Evolutionary conservation across 2,329 filamentous ascomycete species (phyloP).

Genomic region (Zymoseptoria crescenta): DNA sequence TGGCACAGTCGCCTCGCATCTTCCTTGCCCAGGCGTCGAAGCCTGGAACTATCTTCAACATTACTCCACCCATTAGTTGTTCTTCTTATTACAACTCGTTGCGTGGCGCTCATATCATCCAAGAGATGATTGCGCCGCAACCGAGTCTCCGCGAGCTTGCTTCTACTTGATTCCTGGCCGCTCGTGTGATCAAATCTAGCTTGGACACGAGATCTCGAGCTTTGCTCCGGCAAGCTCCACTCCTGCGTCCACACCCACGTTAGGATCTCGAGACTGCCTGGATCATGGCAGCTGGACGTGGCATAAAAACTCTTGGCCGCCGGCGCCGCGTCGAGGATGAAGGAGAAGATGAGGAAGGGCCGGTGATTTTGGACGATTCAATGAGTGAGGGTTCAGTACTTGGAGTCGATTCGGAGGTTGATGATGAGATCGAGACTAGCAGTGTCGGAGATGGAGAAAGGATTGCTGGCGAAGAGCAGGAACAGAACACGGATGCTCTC

Average conservation of each 20-base stretch:
- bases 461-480: constrained; percentile 14
- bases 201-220: background rate
- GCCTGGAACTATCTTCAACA: background rate
- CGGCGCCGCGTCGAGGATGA: constrained; percentile 64
- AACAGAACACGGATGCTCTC: background rate
- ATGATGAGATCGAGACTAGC: constrained; percentile 37
- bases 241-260: background rate
- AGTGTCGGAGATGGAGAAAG: constrained; percentile 22
- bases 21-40: background rate
- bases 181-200: background rate
- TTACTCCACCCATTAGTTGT: background rate
- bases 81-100: background rate
- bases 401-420: constrained; percentile 50
- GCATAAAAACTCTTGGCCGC: constrained; percentile 57
- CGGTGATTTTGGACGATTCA: constrained; percentile 53
- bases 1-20: background rate
- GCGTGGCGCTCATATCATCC: background rate
- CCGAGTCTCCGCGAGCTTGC: background rate
- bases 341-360: constrained; percentile 55
- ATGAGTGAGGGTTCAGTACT: constrained; percentile 52
- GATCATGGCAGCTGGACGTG: constrained; percentile 45
- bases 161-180: background rate
- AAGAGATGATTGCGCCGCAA: background rate
- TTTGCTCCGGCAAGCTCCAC: background rate
- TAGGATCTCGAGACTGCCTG: background rate